A percentile compares a stretch with the other conserved stretches of the same genome.
Conservation (phyloP, 2,329 filamentous ascomycete genomes). For the Zymoseptoria passerinii region DNA sequence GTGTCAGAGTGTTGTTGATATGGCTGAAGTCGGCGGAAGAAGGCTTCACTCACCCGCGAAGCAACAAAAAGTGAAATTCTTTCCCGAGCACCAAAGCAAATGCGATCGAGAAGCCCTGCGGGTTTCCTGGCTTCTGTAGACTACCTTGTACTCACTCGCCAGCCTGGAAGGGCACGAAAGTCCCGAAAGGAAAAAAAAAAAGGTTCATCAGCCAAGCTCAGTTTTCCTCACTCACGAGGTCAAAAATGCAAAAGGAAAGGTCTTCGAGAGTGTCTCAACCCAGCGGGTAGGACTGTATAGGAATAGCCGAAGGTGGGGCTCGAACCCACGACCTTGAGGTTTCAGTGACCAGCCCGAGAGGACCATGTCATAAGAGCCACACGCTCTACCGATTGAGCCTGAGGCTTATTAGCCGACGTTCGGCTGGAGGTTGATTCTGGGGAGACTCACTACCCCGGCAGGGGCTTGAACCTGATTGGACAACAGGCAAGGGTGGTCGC, state of each 20-base stretch:
- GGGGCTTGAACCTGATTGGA: neutral
- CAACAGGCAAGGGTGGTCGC: neutral
- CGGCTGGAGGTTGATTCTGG: neutral
- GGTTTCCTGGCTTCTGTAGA: neutral
- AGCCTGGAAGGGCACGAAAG: neutral
- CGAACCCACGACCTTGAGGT: constrained; percentile 22
- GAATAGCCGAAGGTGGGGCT: constrained; percentile 23
- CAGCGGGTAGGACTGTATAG: constrained; percentile 6
- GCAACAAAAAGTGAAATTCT: neutral
- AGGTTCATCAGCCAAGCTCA: neutral
- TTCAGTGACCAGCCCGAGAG: neutral
- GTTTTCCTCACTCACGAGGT: too few relatives aligned
- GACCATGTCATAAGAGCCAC: constrained; percentile 16
- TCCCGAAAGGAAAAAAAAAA: neutral
- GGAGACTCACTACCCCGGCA: neutral
- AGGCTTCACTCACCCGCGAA: too few relatives aligned
- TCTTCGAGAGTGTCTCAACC: neutral
- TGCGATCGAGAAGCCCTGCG: neutral
- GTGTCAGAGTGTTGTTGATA: too few relatives aligned
- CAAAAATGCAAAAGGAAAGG: neutral
- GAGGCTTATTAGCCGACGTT: neutral
- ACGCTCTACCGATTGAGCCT: constrained; percentile 11
- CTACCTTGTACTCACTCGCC: neutral
- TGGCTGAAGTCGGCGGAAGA: too few relatives aligned
- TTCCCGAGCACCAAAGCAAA: neutral